phyloP scores from a whole-genome alignment of 495 filamentous ascomycete species.

The Xylaria castorea region DNA sequence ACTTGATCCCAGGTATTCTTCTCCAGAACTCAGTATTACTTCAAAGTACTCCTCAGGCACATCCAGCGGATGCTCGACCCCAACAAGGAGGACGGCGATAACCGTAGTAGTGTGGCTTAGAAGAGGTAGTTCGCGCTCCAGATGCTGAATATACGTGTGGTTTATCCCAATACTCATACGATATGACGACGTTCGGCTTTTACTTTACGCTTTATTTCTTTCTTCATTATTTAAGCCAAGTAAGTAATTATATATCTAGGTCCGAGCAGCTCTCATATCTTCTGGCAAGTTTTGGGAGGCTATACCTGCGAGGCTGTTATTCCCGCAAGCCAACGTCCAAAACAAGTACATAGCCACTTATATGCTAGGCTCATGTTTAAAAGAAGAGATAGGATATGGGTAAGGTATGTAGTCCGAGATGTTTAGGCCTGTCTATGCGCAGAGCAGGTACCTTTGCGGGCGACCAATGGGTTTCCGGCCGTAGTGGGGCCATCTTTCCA shows the following conservation, averaged over 20 bases:
- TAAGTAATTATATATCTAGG: neutral
- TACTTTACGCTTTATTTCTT: neutral
- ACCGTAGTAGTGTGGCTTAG: neutral
- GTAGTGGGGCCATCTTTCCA: too few species aligned
- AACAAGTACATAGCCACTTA: too few species aligned
- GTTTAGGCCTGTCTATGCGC: too few species aligned
- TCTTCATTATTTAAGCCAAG: neutral
- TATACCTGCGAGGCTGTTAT: neutral
- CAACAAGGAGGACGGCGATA: neutral
- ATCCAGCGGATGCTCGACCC: neutral
- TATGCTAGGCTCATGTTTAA: too few species aligned
- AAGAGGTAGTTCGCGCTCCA: neutral
- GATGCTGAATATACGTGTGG: neutral
- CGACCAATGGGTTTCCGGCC: neutral
- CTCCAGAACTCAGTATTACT: neutral
- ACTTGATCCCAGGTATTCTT: neutral
- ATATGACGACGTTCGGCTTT: neutral
- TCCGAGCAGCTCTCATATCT: neutral
- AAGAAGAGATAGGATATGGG: too few species aligned
- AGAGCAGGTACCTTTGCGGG: neutral
- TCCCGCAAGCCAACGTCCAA: neutral
- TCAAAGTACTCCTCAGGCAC: neutral
- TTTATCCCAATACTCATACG: too few species aligned
- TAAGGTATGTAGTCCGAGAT: too few species aligned
- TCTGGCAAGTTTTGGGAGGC: neutral